Evolutionary conservation across 129 eudicot species (phyloP), one percentile per base, ranked within the genome.

Genomic region (Pseudognaphalium luteoalbum): DNA sequence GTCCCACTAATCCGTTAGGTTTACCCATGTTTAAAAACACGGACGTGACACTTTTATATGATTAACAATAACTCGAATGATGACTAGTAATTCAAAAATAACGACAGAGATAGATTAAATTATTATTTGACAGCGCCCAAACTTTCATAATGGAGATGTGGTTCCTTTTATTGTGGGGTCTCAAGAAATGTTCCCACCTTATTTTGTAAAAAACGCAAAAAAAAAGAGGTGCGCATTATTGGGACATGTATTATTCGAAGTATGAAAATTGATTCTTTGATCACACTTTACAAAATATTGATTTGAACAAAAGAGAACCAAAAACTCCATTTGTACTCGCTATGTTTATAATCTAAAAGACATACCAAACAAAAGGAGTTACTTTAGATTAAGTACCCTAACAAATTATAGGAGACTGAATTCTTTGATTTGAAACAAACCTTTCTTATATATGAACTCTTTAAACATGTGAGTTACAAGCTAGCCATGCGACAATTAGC

Each of bases 251-350:
- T 59, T 57, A 77, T 68, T 39, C 50, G 22, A 77, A 58, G 50
- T 37, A 69, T 20, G 28, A 20, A 58, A 3, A 35, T 69, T 78
- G 70, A 78, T 59, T 5, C 11, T 35, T 69, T 69, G 51, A 78
- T 69, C 17, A 78, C 51, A 47, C 81, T 78, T 78, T 60, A 44
- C 61, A 59, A 20, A 77, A 77, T 76, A 77, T 57, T 68, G 17
- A 58, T 68, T 77, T 68, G 76, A 77, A 69, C 52, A 25, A 39
- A 39, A 39, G 9, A 9, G 76, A 77, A 69, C 52, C 35, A 39
- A 39, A 39, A 39, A 9, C 47, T 39, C 47, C 47, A 9, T 39
- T 39, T 39, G 47, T 39, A 54, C 42, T 52, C 29, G 17, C 22
- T n/a, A 76, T 66, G 57, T 52, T 52, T 52, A 35, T 3, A 7